These are phyloP conservation scores for Plectosphaerella cucumerina DNA, from an alignment of 2,329 filamentous ascomycete species.

Conservation along the genomic window DNA sequence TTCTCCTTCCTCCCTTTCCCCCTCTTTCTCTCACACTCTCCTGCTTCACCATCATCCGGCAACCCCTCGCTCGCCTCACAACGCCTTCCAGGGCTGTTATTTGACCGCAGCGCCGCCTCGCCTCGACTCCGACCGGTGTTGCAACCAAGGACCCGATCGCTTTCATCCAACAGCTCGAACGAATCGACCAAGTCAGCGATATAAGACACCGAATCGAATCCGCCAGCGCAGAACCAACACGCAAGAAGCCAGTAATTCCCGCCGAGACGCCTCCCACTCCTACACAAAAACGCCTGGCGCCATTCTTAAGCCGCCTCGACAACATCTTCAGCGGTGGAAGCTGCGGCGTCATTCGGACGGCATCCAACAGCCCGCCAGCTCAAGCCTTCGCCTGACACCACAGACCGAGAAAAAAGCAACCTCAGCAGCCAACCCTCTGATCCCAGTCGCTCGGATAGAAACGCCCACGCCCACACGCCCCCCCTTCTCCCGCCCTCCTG, in stretches of 20 bases:
- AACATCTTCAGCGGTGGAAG: background rate
- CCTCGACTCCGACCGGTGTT: too few species aligned
- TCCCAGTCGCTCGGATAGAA: constrained; percentile 3
- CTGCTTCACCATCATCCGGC: background rate
- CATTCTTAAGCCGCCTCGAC: background rate
- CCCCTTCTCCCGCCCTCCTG: background rate
- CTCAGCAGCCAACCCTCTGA: background rate
- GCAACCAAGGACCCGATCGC: too few species aligned
- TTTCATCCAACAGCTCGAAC: too few species aligned
- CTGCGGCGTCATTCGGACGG: background rate
- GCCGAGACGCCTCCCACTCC: too few species aligned
- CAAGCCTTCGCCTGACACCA: constrained; percentile 1
- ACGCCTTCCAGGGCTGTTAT: background rate
- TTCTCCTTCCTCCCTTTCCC: background rate
- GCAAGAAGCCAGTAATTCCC: too few species aligned
- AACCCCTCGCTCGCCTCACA: background rate
- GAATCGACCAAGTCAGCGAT: too few species aligned
- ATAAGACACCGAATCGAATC: too few species aligned
- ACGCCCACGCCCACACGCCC: constrained; percentile 6
- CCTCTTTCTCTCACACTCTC: constrained; percentile 1
- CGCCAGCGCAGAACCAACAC: too few species aligned
- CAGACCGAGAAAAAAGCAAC: constrained; percentile 2
- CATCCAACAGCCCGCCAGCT: background rate
- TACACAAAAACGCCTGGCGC: too few species aligned
- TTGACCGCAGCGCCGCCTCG: too few species aligned